These are phyloP conservation scores for Nakaseomyces delphensis DNA, from an alignment of 1,139 yeast genomes.

Conservation along the genomic window DNA sequence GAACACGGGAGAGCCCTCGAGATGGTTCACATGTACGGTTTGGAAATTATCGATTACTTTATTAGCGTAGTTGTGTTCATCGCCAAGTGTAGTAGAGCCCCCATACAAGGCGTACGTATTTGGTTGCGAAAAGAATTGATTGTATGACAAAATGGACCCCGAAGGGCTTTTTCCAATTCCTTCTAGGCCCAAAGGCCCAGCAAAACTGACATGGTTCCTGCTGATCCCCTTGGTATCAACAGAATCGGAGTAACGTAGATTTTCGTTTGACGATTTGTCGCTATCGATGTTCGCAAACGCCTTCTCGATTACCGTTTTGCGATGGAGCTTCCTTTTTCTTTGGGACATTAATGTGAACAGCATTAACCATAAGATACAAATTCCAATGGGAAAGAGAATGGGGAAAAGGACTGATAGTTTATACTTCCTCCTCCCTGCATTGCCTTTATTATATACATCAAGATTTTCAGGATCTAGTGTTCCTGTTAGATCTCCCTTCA, in stretches of 20 bases:
- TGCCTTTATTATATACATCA: background rate
- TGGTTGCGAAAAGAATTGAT: background rate
- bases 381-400: background rate
- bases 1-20: background rate
- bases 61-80: background rate
- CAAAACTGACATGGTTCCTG: background rate
- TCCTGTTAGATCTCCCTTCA: background rate
- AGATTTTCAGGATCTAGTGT: background rate
- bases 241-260: background rate
- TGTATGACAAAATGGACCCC: background rate
- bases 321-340: background rate
- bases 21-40: background rate
- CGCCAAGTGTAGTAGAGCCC: background rate
- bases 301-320: background rate
- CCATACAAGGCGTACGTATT: background rate
- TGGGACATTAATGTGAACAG: background rate
- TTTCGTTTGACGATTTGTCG: background rate
- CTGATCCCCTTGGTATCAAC: background rate
- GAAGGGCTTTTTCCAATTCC: background rate
- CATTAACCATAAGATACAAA: background rate
- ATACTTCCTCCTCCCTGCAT: background rate
- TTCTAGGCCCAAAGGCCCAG: background rate
- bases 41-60: background rate
- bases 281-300: background rate
- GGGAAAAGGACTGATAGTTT: conserved; percentile 1